A percentile compares a stretch with the other conserved stretches of the same genome.
phyloP scores from a whole-genome alignment of 2,329 filamentous ascomycete genomes.

The Pseudogymnoascus sp. region DNA sequence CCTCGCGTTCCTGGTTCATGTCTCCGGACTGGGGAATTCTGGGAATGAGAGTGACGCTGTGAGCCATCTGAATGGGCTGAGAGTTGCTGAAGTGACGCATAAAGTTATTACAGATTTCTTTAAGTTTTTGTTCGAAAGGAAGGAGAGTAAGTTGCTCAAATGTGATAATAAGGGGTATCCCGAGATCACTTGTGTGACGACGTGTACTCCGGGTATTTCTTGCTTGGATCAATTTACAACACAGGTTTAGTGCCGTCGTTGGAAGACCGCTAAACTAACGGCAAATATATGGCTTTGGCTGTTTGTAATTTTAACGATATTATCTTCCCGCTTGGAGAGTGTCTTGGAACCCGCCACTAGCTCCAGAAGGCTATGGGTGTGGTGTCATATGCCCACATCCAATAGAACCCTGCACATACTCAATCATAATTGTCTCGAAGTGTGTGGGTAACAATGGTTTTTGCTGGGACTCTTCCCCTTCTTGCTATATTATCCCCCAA shows the following conservation, averaged over 20 bases:
- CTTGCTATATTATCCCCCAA: neutral
- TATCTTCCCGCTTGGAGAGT: too few species aligned
- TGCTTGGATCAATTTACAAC: neutral
- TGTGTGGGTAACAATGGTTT: neutral
- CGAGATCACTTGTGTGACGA: constrained; percentile 16
- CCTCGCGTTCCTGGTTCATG: constrained; percentile 22
- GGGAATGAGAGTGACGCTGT: constrained; percentile 18
- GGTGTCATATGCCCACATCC: too few species aligned
- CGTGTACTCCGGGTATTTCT: neutral
- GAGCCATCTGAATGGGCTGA: constrained; percentile 24
- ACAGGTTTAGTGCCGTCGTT: too few species aligned
- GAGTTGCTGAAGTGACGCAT: constrained; percentile 24
- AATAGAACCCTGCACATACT: too few species aligned
- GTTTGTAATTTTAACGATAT: too few species aligned
- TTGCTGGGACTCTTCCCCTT: neutral
- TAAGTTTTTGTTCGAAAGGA: constrained; percentile 22
- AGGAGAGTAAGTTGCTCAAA: constrained; percentile 11
- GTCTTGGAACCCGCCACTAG: too few species aligned
- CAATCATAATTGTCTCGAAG: neutral
- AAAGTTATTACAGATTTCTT: constrained; percentile 27
- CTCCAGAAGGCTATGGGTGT: too few species aligned
- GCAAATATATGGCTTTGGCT: neutral
- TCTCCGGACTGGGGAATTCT: constrained; percentile 17
- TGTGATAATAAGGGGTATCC: constrained; percentile 15
- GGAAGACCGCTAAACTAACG: too few species aligned